These are phyloP conservation scores for Hyaloscypha finlandica DNA, from an alignment of 495 filamentous ascomycete species.

Conservation along the genomic window DNA sequence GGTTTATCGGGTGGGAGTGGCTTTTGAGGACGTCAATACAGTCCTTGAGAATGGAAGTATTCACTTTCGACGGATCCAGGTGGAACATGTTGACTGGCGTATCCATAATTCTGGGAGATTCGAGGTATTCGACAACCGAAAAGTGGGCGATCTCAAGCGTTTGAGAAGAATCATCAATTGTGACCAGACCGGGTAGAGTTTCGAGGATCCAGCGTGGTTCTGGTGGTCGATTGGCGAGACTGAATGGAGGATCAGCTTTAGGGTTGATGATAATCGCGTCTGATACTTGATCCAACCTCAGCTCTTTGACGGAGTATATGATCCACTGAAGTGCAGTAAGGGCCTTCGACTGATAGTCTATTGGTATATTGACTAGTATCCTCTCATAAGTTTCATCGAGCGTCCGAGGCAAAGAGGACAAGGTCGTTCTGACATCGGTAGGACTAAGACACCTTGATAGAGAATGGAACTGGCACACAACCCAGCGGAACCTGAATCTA, in stretches of 20 bases:
- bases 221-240: background rate
- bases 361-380: constrained; percentile 32
- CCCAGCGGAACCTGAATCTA: constrained; percentile 3
- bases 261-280: constrained; percentile 1
- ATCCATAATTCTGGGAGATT: background rate
- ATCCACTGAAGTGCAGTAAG: constrained; percentile 2
- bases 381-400: constrained; percentile 40
- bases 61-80: background rate
- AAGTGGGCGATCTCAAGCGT: background rate
- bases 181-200: background rate
- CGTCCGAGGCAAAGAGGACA: constrained; percentile 12
- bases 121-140: background rate
- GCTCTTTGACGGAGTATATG: background rate
- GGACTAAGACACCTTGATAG: background rate
- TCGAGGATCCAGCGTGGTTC: background rate
- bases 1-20: too few species aligned
- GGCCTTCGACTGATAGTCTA: background rate
- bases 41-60: too few species aligned
- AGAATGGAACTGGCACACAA: background rate
- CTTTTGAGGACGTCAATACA: too few species aligned
- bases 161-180: too few species aligned
- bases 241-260: background rate
- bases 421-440: background rate
- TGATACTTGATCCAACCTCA: background rate
- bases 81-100: background rate